These are phyloP conservation scores for Saccharum officinarum DNA, from an alignment of 176 grass and related monocot species.

Conservation along the genomic window DNA sequence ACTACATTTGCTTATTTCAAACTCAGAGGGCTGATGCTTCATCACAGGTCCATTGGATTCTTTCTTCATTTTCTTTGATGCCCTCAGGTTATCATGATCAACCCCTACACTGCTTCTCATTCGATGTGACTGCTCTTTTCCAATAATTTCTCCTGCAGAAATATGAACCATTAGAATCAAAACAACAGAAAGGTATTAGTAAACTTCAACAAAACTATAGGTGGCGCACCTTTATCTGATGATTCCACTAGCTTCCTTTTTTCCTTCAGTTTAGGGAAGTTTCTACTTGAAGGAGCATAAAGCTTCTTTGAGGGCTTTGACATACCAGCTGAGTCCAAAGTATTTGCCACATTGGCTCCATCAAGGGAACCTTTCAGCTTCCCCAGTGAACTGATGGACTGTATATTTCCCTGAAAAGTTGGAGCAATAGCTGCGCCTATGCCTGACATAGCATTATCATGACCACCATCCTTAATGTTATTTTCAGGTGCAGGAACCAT, in stretches of 20 bases:
- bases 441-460: slow-evolving; percentile 39
- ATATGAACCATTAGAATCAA: slow-evolving; percentile 31
- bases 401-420: slow-evolving; percentile 32
- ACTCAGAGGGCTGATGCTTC: slow-evolving; percentile 26
- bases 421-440: slow-evolving; percentile 24
- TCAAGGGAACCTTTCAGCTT: slow-evolving; percentile 44
- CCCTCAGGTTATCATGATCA: slow-evolving; percentile 42
- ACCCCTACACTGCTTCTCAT: slow-evolving; percentile 30
- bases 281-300: slow-evolving; percentile 36
- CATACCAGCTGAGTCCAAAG: slow-evolving; percentile 27
- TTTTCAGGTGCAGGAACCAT: slow-evolving; percentile 45
- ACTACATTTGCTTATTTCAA: slow-evolving; percentile 46
- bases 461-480: slow-evolving; percentile 30
- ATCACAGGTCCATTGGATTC: slow-evolving; percentile 20
- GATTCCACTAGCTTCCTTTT: slow-evolving; percentile 39
- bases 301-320: slow-evolving; percentile 48
- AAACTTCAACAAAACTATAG: slow-evolving; percentile 13
- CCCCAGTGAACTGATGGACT: slow-evolving; percentile 1
- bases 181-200: slow-evolving; percentile 14
- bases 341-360: slow-evolving; percentile 34
- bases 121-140: slow-evolving; percentile 37
- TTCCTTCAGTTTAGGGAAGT: slow-evolving; percentile 43
- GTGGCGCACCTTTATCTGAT: slow-evolving; percentile 48
- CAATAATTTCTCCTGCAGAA: slow-evolving; percentile 45
- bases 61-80: slow-evolving; percentile 65